These are phyloP conservation scores for Entomophthora muscae DNA, from an alignment of 371 early-diverging fungal genomes.

Conservation along the genomic window DNA sequence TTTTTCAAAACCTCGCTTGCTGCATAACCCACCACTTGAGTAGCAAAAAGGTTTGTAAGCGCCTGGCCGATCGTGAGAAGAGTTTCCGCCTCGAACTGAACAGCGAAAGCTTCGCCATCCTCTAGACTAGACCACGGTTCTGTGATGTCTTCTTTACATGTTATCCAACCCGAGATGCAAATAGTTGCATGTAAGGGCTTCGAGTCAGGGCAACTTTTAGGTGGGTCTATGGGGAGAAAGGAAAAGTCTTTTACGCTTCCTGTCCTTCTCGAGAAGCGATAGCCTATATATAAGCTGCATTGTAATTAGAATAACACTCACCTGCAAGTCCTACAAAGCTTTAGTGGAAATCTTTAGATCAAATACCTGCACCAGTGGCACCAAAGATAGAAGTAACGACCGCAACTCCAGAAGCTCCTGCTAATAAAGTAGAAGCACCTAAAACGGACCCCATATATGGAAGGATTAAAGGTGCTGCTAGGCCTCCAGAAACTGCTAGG, in stretches of 20 bases:
- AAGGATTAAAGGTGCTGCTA: conserved; percentile 44
- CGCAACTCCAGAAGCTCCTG: conserved; percentile 38
- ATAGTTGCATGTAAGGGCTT: conserved; percentile 34
- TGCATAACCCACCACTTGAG: conserved; percentile 63
- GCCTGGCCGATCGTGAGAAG: conserved; percentile 62
- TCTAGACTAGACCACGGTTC: conserved; percentile 28
- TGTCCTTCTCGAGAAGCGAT: conserved; percentile 28
- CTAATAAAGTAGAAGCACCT: conserved; percentile 35
- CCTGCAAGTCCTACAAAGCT: neutral
- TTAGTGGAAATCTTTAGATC: conserved; percentile 11
- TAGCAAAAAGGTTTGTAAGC: conserved; percentile 53
- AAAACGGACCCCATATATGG: conserved; percentile 26
- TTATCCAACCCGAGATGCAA: conserved; percentile 37
- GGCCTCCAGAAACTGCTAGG: conserved; percentile 44
- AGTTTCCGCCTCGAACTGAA: conserved; percentile 61
- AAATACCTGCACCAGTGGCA: conserved; percentile 34
- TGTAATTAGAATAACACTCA: neutral
- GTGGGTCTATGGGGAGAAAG: conserved; percentile 31
- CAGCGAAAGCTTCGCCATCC: conserved; percentile 30
- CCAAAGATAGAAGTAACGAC: conserved; percentile 44
- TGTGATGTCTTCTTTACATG: conserved; percentile 17
- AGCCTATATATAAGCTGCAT: conserved; percentile 13
- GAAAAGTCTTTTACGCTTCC: conserved; percentile 32
- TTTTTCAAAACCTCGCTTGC: conserved; percentile 71
- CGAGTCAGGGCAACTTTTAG: conserved; percentile 24